Base-by-base conservation (phyloP, 169 alveolate genomes). In the Eimeria sp. region DNA sequence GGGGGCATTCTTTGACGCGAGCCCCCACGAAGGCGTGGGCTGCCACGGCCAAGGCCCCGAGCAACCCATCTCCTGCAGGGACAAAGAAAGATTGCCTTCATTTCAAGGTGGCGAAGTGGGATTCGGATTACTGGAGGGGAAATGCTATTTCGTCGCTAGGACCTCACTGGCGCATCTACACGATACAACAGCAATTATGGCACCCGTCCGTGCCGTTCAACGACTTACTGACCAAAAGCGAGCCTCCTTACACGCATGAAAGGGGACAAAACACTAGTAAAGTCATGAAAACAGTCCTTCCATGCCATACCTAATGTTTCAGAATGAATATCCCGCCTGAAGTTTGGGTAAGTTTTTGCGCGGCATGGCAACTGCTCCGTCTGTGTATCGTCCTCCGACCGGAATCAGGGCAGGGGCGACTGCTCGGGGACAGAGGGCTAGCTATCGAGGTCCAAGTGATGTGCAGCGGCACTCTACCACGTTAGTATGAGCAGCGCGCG, bases 1-100 rank as follows among this genome's bases (percentile, higher is more conserved):
- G 80, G 25, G 16, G 13, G 10, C 0, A 33, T 71, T 52, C 54
- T 71, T 33, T 25, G 2, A 30, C 2, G 78, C 9, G 25, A 33
- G 80, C 54, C 54, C 54, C 37, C 4, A 33, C 80, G 54, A 30
- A 10, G 46, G 33, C 37, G 2, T 18, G 77, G 40, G 77, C 30
- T n/a, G 77, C 77, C 46, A 62, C 8, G 16, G 46, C 80, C 37
- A n/a, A 33, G 80, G 80, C 30, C 80, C 80, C 80, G 80, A 71
- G 49, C 54, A 71, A 25, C 54, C 54, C 80, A 71, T 37, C 8
- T 6, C 80, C 54, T 33, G 80, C 54, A 33, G 80, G 30, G 49
- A 25, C 80, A 30, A 37, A 1, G 80, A 16, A 14, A 37, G 27
- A 71, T 30, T 6, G 54, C 49, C 13, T 0, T 11, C 16, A 20